A percentile compares a stretch with the other conserved stretches of the same genome.
Evolutionary conservation across 495 filamentous ascomycete species (phyloP).

Genomic region (Lineolata rhizophorae): DNA sequence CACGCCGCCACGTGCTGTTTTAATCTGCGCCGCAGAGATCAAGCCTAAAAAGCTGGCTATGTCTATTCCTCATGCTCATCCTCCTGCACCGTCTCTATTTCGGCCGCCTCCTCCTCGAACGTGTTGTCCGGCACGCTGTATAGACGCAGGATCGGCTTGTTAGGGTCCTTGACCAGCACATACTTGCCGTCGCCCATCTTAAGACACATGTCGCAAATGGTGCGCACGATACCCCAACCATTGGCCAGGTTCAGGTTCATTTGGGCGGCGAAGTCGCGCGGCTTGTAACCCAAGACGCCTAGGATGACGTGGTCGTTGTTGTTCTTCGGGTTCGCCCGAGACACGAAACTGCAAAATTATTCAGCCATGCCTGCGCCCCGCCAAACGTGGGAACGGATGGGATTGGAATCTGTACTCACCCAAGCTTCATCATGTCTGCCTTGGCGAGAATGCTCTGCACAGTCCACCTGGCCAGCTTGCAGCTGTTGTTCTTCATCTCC

Average conservation of each 20-base stretch:
- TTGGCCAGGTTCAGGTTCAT: conserved; percentile 95
- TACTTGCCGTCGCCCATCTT: conserved; percentile 53
- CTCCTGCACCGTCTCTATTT: no score
- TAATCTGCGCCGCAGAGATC: no score
- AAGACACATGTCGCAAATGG: conserved; percentile 77
- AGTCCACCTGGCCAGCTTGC: conserved; percentile 94
- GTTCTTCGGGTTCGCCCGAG: conserved; percentile 72
- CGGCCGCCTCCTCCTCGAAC: conserved; percentile 59
- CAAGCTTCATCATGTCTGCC: conserved; percentile 93
- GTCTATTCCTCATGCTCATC: no score
- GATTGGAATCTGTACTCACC: conserved; percentile 26
- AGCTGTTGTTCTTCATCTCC: conserved; percentile 99
- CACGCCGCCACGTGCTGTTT: no score
- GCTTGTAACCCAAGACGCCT: conserved; percentile 92
- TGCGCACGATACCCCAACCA: conserved; percentile 97
- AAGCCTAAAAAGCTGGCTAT: no score
- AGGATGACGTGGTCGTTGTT: conserved; percentile 83
- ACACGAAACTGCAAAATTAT: conserved; percentile 53
- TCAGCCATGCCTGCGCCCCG: no score
- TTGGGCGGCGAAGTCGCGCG: conserved; percentile 83
- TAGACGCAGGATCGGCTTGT: conserved; percentile 76
- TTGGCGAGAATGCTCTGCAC: conserved; percentile 87
- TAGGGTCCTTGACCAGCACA: conserved; percentile 68
- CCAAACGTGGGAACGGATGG: neutral
- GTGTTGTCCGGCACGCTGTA: conserved; percentile 77